A percentile compares a stretch with the other conserved stretches of the same genome.
These are phyloP conservation scores for Paracoccidioides brasiliensis DNA, from an alignment of 2,329 filamentous ascomycete genomes.

Conservation along the genomic window DNA sequence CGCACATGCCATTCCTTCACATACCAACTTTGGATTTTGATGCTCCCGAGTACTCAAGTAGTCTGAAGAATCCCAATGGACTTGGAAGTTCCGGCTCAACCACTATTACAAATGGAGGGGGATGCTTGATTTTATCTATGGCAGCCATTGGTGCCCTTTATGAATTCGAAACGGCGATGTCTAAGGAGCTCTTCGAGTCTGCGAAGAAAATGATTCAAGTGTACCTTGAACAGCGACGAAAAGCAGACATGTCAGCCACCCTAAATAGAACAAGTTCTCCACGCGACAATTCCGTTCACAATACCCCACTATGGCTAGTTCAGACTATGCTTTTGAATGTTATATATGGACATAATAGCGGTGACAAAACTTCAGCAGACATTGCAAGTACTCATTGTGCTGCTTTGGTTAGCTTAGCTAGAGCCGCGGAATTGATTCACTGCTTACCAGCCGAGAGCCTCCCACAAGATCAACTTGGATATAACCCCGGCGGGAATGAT, in stretches of 20 bases:
- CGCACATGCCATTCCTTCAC: conserved; percentile 88
- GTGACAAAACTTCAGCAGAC: conserved; percentile 78
- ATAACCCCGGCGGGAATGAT: conserved; percentile 39
- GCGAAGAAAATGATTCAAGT: conserved; percentile 91
- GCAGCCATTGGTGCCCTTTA: conserved; percentile 78
- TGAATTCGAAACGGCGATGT: conserved; percentile 66
- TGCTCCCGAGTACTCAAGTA: conserved; percentile 51
- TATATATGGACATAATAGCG: conserved; percentile 88
- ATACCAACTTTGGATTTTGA: conserved; percentile 87
- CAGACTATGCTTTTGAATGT: conserved; percentile 96
- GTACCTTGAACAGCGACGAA: conserved; percentile 81
- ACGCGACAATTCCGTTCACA: conserved; percentile 53
- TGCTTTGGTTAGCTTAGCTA: conserved; percentile 77
- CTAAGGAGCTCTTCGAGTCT: conserved; percentile 77
- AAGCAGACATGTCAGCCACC: conserved; percentile 59
- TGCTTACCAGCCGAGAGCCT: conserved; percentile 26
- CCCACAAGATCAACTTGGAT: conserved; percentile 29
- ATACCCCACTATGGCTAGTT: conserved; percentile 81
- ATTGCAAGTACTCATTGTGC: conserved; percentile 88
- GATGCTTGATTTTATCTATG: conserved; percentile 78
- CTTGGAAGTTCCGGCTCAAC: conserved; percentile 40
- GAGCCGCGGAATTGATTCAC: conserved; percentile 65
- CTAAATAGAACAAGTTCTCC: conserved; percentile 38
- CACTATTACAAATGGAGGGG: conserved; percentile 58
- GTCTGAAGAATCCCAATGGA: conserved; percentile 44